Evolutionary conservation across 345 rosid genomes (phyloP).

Genomic region (Bruguiera gymnorhiza): DNA sequence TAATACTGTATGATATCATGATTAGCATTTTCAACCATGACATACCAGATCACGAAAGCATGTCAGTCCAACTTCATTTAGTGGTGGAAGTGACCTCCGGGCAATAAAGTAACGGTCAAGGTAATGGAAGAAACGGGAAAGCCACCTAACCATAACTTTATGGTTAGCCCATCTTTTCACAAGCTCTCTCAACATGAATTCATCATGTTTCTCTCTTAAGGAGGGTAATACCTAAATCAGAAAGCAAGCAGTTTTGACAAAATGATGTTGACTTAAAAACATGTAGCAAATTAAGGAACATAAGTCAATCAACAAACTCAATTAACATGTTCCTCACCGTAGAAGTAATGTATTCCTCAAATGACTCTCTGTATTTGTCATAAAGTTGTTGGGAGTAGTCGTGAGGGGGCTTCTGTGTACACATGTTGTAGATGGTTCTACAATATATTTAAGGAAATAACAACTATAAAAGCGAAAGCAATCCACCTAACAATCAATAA

Average conservation of each 20-base stretch:
- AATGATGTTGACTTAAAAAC: not conserved
- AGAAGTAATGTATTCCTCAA: constrained; percentile 27
- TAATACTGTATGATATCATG: not conserved
- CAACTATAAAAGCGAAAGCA: not conserved
- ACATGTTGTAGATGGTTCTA: constrained; percentile 39
- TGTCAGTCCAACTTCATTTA: constrained; percentile 40
- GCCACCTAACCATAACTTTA: constrained; percentile 55
- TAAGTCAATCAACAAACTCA: not conserved
- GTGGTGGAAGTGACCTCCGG: constrained; percentile 35
- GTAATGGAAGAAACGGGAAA: constrained; percentile 48
- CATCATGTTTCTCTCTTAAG: constrained; percentile 39
- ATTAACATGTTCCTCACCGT: constrained; percentile 15
- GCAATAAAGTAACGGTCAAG: constrained; percentile 47
- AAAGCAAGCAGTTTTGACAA: not conserved
- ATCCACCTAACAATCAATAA: not conserved
- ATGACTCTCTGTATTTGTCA: constrained; percentile 27
- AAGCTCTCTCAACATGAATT: constrained; percentile 51
- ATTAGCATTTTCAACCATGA: not conserved
- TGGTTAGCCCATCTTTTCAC: constrained; percentile 51
- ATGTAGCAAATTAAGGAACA: not conserved
- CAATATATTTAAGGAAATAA: not conserved
- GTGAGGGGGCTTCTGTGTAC: constrained; percentile 38
- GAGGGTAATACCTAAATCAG: constrained; percentile 43
- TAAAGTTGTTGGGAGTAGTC: constrained; percentile 36
- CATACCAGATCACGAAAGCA: constrained; percentile 39